phyloP scores from a whole-genome alignment of 441 rosid species.

The Kokia cookei region DNA sequence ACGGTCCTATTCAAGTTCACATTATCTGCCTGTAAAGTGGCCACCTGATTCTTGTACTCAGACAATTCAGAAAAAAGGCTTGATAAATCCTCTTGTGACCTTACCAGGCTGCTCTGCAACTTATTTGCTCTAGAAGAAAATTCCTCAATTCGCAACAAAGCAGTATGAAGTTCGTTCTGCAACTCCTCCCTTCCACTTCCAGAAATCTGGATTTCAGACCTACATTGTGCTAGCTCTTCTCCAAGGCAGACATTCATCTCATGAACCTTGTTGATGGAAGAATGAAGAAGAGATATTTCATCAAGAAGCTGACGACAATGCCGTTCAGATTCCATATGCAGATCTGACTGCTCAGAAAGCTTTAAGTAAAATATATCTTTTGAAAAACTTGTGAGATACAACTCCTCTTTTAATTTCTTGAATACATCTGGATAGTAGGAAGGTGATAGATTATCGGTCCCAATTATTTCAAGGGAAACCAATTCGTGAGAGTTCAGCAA shows the following conservation, averaged over 20 bases:
- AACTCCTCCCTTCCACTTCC: conserved; percentile 47
- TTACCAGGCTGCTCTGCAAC: conserved; percentile 59
- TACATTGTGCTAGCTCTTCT: conserved; percentile 64
- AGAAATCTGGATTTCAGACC: conserved; percentile 56
- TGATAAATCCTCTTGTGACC: conserved; percentile 37
- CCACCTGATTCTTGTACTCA: conserved; percentile 39
- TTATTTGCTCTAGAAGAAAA: conserved; percentile 44
- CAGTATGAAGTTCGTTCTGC: conserved; percentile 42
- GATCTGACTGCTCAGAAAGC: conserved; percentile 55
- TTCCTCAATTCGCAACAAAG: conserved; percentile 47
- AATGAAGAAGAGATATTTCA: conserved; percentile 48
- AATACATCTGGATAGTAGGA: conserved; percentile 16
- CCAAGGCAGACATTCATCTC: conserved; percentile 41
- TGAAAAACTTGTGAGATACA: conserved; percentile 49
- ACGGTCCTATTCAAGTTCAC: conserved; percentile 41
- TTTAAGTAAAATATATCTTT: conserved; percentile 63
- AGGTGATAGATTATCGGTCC: conserved; percentile 19
- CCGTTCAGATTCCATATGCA: conserved; percentile 44
- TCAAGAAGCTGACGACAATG: conserved; percentile 39
- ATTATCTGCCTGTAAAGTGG: conserved; percentile 47
- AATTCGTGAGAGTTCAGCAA: conserved; percentile 49
- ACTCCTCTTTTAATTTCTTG: conserved; percentile 67
- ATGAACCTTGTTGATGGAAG: conserved; percentile 36
- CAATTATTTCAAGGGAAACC: conserved; percentile 24
- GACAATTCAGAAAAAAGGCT: conserved; percentile 42